phyloP scores from a whole-genome alignment of 768 basidiomycete species.

The Auriscalpium microsporum region DNA sequence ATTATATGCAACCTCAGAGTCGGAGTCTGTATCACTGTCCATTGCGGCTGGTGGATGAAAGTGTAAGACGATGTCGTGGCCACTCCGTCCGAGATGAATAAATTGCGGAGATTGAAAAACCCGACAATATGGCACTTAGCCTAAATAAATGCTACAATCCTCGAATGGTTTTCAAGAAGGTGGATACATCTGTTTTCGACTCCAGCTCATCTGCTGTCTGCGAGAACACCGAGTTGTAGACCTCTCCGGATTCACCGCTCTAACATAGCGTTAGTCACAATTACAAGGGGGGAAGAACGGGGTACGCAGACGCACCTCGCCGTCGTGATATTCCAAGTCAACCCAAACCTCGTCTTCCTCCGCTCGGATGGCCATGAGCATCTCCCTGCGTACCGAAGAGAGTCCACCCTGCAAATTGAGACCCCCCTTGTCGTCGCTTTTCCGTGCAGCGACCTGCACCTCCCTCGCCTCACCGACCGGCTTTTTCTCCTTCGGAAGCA shows the following conservation, averaged over 20 bases:
- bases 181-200: constrained; percentile 46
- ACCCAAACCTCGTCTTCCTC: constrained; percentile 80
- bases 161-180: constrained; percentile 36
- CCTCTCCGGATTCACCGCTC: constrained; percentile 48
- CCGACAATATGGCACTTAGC: no score
- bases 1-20: constrained; percentile 22
- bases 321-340: constrained; percentile 55
- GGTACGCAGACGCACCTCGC: constrained; percentile 38
- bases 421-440: constrained; percentile 53
- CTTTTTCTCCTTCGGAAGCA: constrained; percentile 46
- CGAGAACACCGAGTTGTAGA: constrained; percentile 60
- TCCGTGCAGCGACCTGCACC: constrained; percentile 69
- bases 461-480: constrained; percentile 54
- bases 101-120: no score
- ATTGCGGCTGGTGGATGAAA: constrained; percentile 6
- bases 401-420: constrained; percentile 52
- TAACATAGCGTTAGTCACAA: constrained; percentile 23
- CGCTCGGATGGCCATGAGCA: constrained; percentile 59
- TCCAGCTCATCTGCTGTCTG: constrained; percentile 39
- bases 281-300: background rate
- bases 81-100: background rate
- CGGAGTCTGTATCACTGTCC: constrained; percentile 51
- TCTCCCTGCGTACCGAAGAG: constrained; percentile 65
- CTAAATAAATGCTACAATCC: constrained; percentile 1
- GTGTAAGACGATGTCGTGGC: background rate